Conservation (phyloP, 1,284 basidiomycete genomes). For the Rhodotorula sp. region DNA sequence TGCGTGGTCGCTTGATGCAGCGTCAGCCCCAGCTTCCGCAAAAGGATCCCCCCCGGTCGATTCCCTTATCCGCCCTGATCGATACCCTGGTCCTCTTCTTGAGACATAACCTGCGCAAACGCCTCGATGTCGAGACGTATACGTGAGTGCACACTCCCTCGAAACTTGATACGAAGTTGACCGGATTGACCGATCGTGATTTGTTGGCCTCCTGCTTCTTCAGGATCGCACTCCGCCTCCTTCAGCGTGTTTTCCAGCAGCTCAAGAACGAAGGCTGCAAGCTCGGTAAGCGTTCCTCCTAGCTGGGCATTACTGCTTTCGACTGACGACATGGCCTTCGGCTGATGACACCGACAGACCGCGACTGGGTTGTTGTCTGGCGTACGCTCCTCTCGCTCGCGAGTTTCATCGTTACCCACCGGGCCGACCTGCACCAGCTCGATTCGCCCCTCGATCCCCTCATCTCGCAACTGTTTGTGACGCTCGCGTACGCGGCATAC, state of each 20-base stretch:
- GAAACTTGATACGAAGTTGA: too few species aligned
- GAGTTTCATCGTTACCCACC: constrained; percentile 33
- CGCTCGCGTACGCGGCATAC: constrained; percentile 43
- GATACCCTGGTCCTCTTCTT: constrained; percentile 41
- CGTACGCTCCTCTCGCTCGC: constrained; percentile 39
- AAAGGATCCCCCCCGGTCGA: constrained; percentile 7
- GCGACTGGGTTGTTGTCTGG: constrained; percentile 43
- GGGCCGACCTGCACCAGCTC: constrained; percentile 22
- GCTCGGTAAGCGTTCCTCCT: constrained; percentile 8
- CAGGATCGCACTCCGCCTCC: constrained; percentile 30
- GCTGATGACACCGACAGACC: constrained; percentile 16
- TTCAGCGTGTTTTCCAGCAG: constrained; percentile 37
- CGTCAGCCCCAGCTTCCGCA: constrained; percentile 34
- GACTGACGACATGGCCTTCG: background rate
- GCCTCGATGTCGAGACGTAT: constrained; percentile 41
- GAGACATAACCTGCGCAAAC: constrained; percentile 38
- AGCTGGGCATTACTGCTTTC: too few species aligned
- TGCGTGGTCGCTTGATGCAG: background rate
- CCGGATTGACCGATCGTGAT: too few species aligned
- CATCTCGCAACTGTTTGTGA: constrained; percentile 43
- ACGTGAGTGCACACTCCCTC: constrained; percentile 14
- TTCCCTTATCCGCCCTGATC: constrained; percentile 38
- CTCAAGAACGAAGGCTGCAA: constrained; percentile 33
- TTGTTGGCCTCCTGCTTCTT: too few species aligned
- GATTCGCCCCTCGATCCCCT: constrained; percentile 29